Base-by-base conservation (phyloP, 805 yeast species). In the Ogataea nitratoaversa region DNA sequence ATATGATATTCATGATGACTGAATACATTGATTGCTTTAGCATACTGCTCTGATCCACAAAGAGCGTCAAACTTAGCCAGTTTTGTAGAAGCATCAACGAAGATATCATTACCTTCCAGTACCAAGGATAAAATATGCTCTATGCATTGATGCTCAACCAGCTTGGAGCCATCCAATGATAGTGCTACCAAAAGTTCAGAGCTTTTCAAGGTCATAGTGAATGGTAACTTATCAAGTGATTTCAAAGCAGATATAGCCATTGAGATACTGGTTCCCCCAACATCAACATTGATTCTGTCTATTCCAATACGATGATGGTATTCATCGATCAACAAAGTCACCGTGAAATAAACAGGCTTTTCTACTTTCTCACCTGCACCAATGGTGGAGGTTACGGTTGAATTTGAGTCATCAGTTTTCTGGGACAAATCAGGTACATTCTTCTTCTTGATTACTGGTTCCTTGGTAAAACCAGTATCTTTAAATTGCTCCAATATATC, bases 101-200 rank as follows among this genome's bases (percentile, higher is more conserved):
- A 30, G 17, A 57, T 55, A 27, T n/a, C n/a, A n/a, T n/a, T n/a
- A n/a, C n/a, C 49, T 52, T 1, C 63, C 62, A 1, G 39, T n/a
- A 1, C 38, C 34, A 12, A 54, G 33, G 48, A 41, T 8, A 43
- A 32, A 9, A 29, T 22, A 18, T 36, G 42, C n/a, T 49, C 44
- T n/a, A 40, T 32, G 19, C 48, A 41, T 8, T 37, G 34, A 14
- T 47, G 38, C 13, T 49, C 50, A 11, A 49, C 18, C 7, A 60
- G 35, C 9, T 34, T 35, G 18, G 36, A 20, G 31, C 34, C 33
- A 19, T 47, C 49, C 25, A 47, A 16, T 11, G 34, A 9, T 19
- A 42, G 22, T 19, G 36, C 27, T 12, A 31, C 8, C 8, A 30
- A 30, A 5, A 44, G 18, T 4, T 30, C 24, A 1, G 36, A 19